A percentile compares a stretch with the other conserved stretches of the same genome.
Evolutionary conservation across 2,329 filamentous ascomycete species (phyloP).

Genomic region (Fusarium mangiferae): DNA sequence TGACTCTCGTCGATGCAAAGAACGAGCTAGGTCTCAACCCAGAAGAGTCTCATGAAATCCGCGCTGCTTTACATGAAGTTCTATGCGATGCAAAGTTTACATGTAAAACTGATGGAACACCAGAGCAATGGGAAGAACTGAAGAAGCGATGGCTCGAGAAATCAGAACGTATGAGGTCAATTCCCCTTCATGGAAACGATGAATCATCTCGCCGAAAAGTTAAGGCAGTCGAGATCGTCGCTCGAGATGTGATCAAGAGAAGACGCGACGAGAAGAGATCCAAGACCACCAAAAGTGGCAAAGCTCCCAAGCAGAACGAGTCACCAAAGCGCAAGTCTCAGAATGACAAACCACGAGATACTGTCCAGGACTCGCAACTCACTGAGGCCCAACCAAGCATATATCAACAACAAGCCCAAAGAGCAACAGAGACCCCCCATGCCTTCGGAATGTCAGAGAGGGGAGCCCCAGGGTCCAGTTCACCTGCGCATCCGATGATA

Average conservation of each 20-base stretch:
- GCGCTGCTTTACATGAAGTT: conserved; percentile 73
- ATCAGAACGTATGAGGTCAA: conserved; percentile 64
- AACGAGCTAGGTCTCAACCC: conserved; percentile 63
- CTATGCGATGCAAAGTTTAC: conserved; percentile 74
- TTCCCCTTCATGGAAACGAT: conserved; percentile 62
- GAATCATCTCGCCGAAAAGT: conserved; percentile 65
- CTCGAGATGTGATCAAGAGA: conserved; percentile 81
- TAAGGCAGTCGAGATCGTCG: conserved; percentile 76
- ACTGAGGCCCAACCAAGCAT: background rate
- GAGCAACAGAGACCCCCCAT: background rate
- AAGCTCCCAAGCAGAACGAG: conserved; percentile 52
- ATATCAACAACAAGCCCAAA: background rate
- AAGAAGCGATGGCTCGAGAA: conserved; percentile 74
- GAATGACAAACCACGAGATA: background rate
- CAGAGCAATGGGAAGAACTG: conserved; percentile 76
- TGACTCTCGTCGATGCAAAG: conserved; percentile 80
- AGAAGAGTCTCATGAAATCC: conserved; percentile 64
- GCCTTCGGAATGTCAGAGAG: conserved; percentile 5
- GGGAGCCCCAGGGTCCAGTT: conserved; percentile 22
- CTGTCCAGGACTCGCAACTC: background rate
- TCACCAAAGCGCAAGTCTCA: background rate
- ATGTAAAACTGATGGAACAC: conserved; percentile 77
- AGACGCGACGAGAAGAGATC: conserved; percentile 70
- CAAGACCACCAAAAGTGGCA: conserved; percentile 52
- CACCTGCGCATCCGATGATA: conserved; percentile 30